These are phyloP conservation scores for Lyophyllum shimeji DNA, from an alignment of 768 basidiomycete species.

Conservation along the genomic window DNA sequence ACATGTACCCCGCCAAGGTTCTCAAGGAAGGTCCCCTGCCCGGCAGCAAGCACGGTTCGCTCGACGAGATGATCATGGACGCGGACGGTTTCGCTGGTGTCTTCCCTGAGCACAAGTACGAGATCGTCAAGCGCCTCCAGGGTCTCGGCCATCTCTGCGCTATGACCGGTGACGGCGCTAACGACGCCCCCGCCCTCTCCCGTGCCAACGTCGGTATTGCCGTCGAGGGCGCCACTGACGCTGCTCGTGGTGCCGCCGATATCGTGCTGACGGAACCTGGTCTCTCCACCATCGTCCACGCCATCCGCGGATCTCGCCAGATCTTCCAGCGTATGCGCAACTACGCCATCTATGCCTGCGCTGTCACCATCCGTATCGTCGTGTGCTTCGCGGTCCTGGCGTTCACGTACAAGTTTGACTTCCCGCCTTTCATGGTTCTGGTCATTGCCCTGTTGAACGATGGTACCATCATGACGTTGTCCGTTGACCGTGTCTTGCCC, in stretches of 20 bases:
- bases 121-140: slow-evolving; percentile 98
- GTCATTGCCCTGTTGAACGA: slow-evolving; percentile 97
- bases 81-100: slow-evolving; percentile 99
- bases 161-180: slow-evolving; percentile 99
- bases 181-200: slow-evolving; percentile 96
- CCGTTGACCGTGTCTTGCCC: slow-evolving; percentile 93
- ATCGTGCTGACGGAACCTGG: slow-evolving; percentile 98
- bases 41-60: slow-evolving; percentile 75
- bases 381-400: slow-evolving; percentile 95
- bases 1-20: slow-evolving; percentile 99
- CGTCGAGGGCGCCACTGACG: slow-evolving; percentile 98
- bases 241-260: slow-evolving; percentile 97
- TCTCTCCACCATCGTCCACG: slow-evolving; percentile 98
- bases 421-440: slow-evolving; percentile 99
- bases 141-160: slow-evolving; percentile 94
- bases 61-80: slow-evolving; percentile 99
- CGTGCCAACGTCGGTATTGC: slow-evolving; percentile 99
- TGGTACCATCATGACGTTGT: slow-evolving; percentile 98
- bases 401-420: slow-evolving; percentile 95
- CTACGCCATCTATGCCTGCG: slow-evolving; percentile 96
- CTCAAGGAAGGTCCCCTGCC: slow-evolving; percentile 94
- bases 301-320: slow-evolving; percentile 96
- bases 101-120: slow-evolving; percentile 99
- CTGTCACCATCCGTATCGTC: slow-evolving; percentile 98
- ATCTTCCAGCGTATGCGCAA: slow-evolving; percentile 99